Evolutionary conservation across 805 yeast genomes (phyloP).

Genomic region (Naumovozyma dairenensis): DNA sequence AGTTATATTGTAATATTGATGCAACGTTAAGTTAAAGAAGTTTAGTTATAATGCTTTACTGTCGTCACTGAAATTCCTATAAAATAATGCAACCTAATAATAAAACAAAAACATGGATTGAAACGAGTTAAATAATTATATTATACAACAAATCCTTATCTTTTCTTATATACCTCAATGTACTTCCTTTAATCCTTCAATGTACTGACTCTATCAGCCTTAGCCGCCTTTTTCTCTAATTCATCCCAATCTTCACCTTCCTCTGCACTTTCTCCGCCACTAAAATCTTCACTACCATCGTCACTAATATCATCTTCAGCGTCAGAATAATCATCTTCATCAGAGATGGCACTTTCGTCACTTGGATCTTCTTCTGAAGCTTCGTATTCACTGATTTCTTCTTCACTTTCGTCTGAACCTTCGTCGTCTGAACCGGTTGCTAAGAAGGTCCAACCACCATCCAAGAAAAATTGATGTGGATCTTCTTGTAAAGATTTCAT

Average conservation of each 20-base stretch:
- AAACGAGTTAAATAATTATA: too few relatives aligned
- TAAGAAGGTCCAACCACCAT: slow-evolving; percentile 95
- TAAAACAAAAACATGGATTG: too few relatives aligned
- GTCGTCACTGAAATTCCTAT: too few relatives aligned
- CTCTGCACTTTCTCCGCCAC: slow-evolving; percentile 23
- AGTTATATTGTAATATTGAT: too few relatives aligned
- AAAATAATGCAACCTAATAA: too few relatives aligned
- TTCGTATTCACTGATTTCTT: slow-evolving; percentile 44
- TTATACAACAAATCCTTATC: too few relatives aligned
- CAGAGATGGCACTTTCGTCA: slow-evolving; percentile 34
- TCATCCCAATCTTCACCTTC: slow-evolving; percentile 36
- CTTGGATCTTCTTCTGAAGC: slow-evolving; percentile 36
- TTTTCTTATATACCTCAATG: too few relatives aligned
- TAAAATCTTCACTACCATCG: slow-evolving; percentile 21
- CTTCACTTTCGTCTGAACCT: slow-evolving; percentile 57
- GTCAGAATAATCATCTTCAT: slow-evolving; percentile 30
- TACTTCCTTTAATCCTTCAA: slow-evolving; percentile 13
- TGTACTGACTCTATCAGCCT: slow-evolving; percentile 29
- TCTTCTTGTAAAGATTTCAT: slow-evolving; percentile 90
- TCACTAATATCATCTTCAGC: slow-evolving; percentile 31
- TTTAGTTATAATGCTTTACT: too few relatives aligned
- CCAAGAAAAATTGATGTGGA: slow-evolving; percentile 86
- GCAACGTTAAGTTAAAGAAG: too few relatives aligned
- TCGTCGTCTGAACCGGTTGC: slow-evolving; percentile 81
- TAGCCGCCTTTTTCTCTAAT: slow-evolving; percentile 31